Conservation (phyloP, 441 rosid species). For the Croton setiger region DNA sequence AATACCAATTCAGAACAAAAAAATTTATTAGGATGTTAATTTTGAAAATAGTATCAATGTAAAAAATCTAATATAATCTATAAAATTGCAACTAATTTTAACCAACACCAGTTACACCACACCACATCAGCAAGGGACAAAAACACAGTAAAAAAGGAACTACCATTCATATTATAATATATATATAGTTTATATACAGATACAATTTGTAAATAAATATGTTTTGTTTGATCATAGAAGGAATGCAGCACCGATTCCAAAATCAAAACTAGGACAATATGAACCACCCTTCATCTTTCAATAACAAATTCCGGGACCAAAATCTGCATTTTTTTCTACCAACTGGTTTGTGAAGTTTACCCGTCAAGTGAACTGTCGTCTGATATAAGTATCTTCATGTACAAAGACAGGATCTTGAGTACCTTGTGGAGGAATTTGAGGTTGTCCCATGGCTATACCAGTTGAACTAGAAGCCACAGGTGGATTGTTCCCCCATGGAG, state of each 20-base stretch:
- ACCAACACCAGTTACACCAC: too few species aligned
- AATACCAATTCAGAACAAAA: too few species aligned
- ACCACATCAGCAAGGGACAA: too few species aligned
- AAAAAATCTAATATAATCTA: too few species aligned
- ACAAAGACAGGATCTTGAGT: constrained; percentile 65
- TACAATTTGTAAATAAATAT: background rate
- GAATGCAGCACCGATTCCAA: background rate
- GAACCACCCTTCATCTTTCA: background rate
- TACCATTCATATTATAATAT: background rate
- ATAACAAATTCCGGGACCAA: background rate
- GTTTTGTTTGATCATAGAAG: background rate
- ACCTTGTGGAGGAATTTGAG: constrained; percentile 51
- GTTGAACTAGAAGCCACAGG: constrained; percentile 33
- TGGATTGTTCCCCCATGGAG: constrained; percentile 23
- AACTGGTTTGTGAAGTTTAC: background rate
- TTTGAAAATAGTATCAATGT: too few species aligned
- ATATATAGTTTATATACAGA: constrained; percentile 2
- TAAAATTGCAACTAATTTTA: too few species aligned
- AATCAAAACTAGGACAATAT: background rate
- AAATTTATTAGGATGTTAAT: too few species aligned
- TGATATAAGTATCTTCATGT: constrained; percentile 78
- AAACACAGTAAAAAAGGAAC: background rate
- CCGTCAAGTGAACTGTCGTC: constrained; percentile 69
- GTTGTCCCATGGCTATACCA: constrained; percentile 81
- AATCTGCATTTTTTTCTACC: background rate